phyloP scores from a whole-genome alignment of 2,329 filamentous ascomycete genomes.

The Aspergillus cejpii region DNA sequence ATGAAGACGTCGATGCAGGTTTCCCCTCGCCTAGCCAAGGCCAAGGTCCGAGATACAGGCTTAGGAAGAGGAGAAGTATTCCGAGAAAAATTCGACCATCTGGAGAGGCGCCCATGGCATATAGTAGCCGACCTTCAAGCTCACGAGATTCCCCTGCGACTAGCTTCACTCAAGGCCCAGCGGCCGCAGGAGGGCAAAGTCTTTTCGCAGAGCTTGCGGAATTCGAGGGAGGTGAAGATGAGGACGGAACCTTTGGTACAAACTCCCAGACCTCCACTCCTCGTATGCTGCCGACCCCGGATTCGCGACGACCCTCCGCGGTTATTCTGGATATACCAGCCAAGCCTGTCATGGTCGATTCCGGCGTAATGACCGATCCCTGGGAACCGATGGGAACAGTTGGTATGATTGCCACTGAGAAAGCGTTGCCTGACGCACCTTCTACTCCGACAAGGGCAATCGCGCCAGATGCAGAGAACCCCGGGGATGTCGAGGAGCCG shows the following conservation, averaged over 20 bases:
- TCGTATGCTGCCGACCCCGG: conserved; percentile 24
- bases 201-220: conserved; percentile 86
- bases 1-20: conserved; percentile 53
- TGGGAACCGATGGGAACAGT: conserved; percentile 39
- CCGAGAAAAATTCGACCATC: conserved; percentile 52
- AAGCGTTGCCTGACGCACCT: conserved; percentile 15
- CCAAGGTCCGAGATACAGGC: conserved; percentile 63
- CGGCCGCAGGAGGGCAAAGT: conserved; percentile 60
- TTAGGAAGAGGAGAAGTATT: conserved; percentile 61
- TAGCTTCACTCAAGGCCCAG: conserved; percentile 45
- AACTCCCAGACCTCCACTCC: conserved; percentile 38
- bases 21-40: conserved; percentile 61
- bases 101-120: conserved; percentile 41
- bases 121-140: conserved; percentile 33
- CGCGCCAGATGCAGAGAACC: conserved; percentile 15
- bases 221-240: conserved; percentile 63
- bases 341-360: conserved; percentile 50
- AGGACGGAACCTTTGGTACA: conserved; percentile 52
- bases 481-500: conserved; percentile 13
- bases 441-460: conserved; percentile 16
- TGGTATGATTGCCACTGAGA: conserved; percentile 19
- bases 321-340: conserved; percentile 18
- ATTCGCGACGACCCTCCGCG: conserved; percentile 31
- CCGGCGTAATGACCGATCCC: conserved; percentile 57
- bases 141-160: conserved; percentile 49